Conservation (phyloP, 2,329 filamentous ascomycete genomes). For the Dactylellina sp. region DNA sequence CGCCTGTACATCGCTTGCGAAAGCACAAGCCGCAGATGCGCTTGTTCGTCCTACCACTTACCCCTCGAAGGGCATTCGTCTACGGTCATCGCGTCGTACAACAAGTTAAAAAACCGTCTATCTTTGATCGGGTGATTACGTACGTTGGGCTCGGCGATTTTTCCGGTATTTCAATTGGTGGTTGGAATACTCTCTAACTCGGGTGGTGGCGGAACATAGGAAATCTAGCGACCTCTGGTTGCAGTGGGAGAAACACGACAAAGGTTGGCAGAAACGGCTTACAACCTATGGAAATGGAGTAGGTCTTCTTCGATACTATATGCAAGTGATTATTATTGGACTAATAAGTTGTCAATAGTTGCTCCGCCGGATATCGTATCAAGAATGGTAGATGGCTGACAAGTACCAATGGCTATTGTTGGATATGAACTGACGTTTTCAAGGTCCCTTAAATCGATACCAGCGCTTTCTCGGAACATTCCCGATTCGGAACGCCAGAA, state of each 20-base stretch:
- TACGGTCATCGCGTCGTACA: constrained; percentile 82
- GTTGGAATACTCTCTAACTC: neutral
- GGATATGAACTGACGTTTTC: constrained; percentile 9
- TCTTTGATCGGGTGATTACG: constrained; percentile 59
- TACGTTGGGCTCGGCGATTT: constrained; percentile 46
- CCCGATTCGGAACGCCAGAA: constrained; percentile 74
- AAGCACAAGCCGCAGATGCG: constrained; percentile 73
- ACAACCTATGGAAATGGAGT: constrained; percentile 84
- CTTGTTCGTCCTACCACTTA: constrained; percentile 92
- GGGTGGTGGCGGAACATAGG: constrained; percentile 1
- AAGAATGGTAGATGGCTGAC: constrained; percentile 75
- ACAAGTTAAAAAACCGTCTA: constrained; percentile 66
- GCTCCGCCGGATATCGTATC: constrained; percentile 87
- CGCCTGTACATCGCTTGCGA: neutral
- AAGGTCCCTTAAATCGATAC: constrained; percentile 89
- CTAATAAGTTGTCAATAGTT: constrained; percentile 63
- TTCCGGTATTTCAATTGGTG: constrained; percentile 8
- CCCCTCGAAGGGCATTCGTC: constrained; percentile 87
- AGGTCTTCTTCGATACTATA: neutral
- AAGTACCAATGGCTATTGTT: neutral
- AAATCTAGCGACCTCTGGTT: constrained; percentile 74
- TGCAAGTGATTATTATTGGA: neutral
- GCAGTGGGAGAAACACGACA: constrained; percentile 84
- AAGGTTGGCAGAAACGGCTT: constrained; percentile 87
- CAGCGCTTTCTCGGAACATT: constrained; percentile 77